phyloP scores from a whole-genome alignment of 805 yeast species.

The Pichia insulana region DNA sequence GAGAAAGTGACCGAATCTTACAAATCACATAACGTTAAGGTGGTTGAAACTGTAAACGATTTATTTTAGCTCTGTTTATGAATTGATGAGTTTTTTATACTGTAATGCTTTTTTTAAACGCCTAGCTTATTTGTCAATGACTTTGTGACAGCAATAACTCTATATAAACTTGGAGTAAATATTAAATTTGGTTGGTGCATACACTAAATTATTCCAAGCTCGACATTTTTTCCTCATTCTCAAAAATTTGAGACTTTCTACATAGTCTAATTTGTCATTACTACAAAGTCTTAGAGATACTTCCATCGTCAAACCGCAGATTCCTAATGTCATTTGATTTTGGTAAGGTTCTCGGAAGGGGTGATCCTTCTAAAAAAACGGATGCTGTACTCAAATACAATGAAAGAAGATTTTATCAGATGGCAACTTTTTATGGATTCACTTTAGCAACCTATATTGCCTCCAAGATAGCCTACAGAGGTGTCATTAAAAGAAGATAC shows the following conservation, averaged over 20 bases:
- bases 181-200: too few species aligned
- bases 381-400: constrained; percentile 41
- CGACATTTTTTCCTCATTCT: too few species aligned
- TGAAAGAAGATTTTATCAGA: constrained; percentile 58
- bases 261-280: too few species aligned
- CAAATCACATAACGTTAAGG: constrained; percentile 26
- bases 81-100: too few species aligned
- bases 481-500: constrained; percentile 64
- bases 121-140: too few species aligned
- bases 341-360: constrained; percentile 25
- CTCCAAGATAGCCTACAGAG: constrained; percentile 65
- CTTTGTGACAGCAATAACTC: too few species aligned
- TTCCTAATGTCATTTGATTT: constrained; percentile 23
- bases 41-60: constrained; percentile 7
- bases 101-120: too few species aligned
- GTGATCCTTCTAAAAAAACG: constrained; percentile 19
- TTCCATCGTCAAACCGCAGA: too few species aligned
- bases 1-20: constrained; percentile 28
- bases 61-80: too few species aligned
- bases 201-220: too few species aligned
- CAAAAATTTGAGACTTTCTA: too few species aligned
- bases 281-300: neutral
- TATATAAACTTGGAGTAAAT: too few species aligned
- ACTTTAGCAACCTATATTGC: constrained; percentile 65
- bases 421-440: constrained; percentile 62